Percentiles rank a stretch among this genome's conserved stretches.
Conservation (phyloP, 1,284 basidiomycete genomes). For the Flammula alnicola region DNA sequence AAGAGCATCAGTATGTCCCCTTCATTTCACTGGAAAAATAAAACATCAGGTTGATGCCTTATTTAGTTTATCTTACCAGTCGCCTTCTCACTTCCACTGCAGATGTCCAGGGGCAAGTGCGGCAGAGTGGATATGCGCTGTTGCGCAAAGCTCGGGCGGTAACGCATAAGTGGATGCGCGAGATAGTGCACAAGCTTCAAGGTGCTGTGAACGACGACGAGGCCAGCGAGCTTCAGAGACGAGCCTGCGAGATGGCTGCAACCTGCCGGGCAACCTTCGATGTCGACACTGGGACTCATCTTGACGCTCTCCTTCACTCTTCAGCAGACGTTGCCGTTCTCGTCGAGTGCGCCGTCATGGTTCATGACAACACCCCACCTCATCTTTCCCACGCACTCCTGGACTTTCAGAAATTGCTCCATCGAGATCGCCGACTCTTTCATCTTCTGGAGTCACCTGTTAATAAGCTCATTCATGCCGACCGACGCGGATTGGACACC, state of each 20-base stretch:
- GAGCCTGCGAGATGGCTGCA: slow-evolving; percentile 38
- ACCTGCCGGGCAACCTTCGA: slow-evolving; percentile 47
- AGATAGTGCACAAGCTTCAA: slow-evolving; percentile 32
- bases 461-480: slow-evolving; percentile 9
- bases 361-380: slow-evolving; percentile 34
- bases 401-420: slow-evolving; percentile 26
- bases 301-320: slow-evolving; percentile 26
- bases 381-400: background rate
- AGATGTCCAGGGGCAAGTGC: slow-evolving; percentile 1
- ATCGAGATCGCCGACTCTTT: slow-evolving; percentile 32
- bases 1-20: slow-evolving; percentile 35
- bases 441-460: slow-evolving; percentile 31
- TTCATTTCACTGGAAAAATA: background rate
- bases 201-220: slow-evolving; percentile 22
- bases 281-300: slow-evolving; percentile 29
- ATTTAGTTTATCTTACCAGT: slow-evolving; percentile 30
- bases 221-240: slow-evolving; percentile 26
- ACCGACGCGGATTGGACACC: slow-evolving; percentile 33
- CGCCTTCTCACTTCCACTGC: slow-evolving; percentile 41
- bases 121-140: slow-evolving; percentile 18
- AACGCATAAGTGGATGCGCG: slow-evolving; percentile 40
- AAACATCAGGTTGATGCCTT: background rate
- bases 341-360: slow-evolving; percentile 38
- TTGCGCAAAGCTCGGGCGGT: slow-evolving; percentile 35
- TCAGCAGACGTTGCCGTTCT: slow-evolving; percentile 33